phyloP scores from a whole-genome alignment of 768 basidiomycete genomes.

The Butyriboletus loyo region DNA sequence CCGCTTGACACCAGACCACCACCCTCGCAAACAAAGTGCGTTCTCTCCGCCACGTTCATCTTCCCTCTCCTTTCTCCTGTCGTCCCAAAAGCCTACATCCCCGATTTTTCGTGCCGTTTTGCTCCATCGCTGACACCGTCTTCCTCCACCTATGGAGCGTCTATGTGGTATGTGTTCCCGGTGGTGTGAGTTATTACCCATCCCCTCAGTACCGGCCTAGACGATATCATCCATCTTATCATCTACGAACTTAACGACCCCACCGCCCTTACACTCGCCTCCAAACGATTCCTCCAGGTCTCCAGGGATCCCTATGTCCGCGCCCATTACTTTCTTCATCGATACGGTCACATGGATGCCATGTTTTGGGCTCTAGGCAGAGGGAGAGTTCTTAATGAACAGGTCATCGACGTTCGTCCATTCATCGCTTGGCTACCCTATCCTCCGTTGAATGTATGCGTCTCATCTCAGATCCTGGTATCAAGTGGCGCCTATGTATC shows the following conservation, averaged over 20 bases:
- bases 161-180: slow-evolving; percentile 55
- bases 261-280: slow-evolving; percentile 52
- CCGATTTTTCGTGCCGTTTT: slow-evolving; percentile 2
- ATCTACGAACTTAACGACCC: slow-evolving; percentile 72
- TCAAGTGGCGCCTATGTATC: slow-evolving; percentile 76
- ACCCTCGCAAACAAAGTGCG: slow-evolving; percentile 33
- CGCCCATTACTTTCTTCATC: slow-evolving; percentile 73
- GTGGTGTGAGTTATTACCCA: slow-evolving; percentile 2
- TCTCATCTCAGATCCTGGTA: slow-evolving; percentile 55
- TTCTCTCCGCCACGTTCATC: slow-evolving; percentile 3
- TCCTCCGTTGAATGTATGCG: slow-evolving; percentile 28
- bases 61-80: neutral
- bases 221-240: slow-evolving; percentile 70
- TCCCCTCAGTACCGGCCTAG: slow-evolving; percentile 25
- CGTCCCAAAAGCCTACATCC: neutral
- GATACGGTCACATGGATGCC: slow-evolving; percentile 68
- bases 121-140: neutral
- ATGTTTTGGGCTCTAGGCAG: slow-evolving; percentile 74
- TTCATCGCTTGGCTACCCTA: slow-evolving; percentile 18
- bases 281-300: slow-evolving; percentile 57
- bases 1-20: slow-evolving; percentile 34
- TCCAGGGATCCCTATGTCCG: slow-evolving; percentile 73
- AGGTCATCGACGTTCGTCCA: slow-evolving; percentile 63
- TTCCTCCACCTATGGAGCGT: slow-evolving; percentile 48
- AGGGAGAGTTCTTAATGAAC: slow-evolving; percentile 60